Conservation (phyloP, 2,329 filamentous ascomycete species). For the Dothiorella sarmentorum region DNA sequence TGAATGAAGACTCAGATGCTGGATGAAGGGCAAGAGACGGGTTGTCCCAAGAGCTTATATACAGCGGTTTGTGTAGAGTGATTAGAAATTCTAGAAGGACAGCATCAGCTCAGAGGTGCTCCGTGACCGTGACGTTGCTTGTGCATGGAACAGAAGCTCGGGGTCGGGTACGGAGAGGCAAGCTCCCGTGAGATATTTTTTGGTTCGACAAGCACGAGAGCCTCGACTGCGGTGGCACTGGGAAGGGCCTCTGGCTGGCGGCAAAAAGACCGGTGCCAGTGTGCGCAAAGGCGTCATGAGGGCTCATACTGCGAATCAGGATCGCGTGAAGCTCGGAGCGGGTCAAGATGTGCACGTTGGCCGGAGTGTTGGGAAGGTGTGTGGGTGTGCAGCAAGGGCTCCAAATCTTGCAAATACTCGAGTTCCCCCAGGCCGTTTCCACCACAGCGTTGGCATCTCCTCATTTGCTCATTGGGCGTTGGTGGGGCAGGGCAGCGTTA, state of each 20-base stretch:
- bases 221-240: neutral
- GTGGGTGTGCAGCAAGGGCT: neutral
- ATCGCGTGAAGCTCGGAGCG: neutral
- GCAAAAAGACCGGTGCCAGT: neutral
- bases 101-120: neutral
- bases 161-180: neutral
- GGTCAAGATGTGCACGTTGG: neutral
- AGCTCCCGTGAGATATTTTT: conserved; percentile 3
- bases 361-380: neutral
- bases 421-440: neutral
- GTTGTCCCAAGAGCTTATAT: neutral
- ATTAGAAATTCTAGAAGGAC: neutral
- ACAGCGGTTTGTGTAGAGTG: neutral
- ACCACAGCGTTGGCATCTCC: neutral
- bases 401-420: neutral
- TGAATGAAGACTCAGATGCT: neutral
- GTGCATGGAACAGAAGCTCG: conserved; percentile 3
- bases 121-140: neutral
- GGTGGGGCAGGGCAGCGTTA: neutral
- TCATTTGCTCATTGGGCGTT: neutral
- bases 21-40: neutral
- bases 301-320: neutral
- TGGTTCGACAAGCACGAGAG: neutral
- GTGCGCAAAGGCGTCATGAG: neutral
- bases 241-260: neutral